These are phyloP conservation scores for Ogataea zsoltii DNA, from an alignment of 805 yeast genomes.

Conservation along the genomic window DNA sequence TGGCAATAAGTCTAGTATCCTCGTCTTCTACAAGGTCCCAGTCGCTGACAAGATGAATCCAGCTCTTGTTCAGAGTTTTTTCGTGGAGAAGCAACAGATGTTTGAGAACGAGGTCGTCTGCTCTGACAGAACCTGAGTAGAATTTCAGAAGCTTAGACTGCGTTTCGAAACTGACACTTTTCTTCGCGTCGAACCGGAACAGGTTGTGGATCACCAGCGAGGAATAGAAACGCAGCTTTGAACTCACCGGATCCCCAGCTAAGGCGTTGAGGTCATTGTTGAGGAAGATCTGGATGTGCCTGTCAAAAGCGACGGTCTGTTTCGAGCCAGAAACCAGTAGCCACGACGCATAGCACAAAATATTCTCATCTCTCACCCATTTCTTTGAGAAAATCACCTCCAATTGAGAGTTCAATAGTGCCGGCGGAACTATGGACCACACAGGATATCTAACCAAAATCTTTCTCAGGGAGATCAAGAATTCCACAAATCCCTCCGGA, in stretches of 20 bases:
- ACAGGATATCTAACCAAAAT: constrained; percentile 34
- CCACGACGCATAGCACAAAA: constrained; percentile 48
- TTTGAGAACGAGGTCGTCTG: constrained; percentile 65
- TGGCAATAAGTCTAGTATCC: constrained; percentile 12
- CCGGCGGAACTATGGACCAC: constrained; percentile 43
- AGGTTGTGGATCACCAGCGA: constrained; percentile 49
- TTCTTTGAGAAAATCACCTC: constrained; percentile 54
- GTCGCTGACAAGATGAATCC: constrained; percentile 61
- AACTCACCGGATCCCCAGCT: constrained; percentile 27
- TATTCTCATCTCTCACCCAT: constrained; percentile 45
- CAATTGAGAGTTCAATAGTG: constrained; percentile 60
- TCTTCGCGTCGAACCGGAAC: constrained; percentile 46
- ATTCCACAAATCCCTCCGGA: constrained; percentile 31
- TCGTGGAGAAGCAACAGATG: constrained; percentile 60
- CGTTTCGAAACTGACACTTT: constrained; percentile 47
- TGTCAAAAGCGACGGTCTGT: constrained; percentile 43
- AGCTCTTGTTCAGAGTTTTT: constrained; percentile 45
- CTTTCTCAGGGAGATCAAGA: constrained; percentile 33
- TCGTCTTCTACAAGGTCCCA: constrained; percentile 60
- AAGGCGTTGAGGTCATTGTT: constrained; percentile 49
- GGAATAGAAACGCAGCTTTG: constrained; percentile 40
- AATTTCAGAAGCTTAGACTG: constrained; percentile 51
- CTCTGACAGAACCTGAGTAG: constrained; percentile 62
- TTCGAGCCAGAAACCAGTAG: constrained; percentile 40
- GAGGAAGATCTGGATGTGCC: constrained; percentile 62